Conservation (phyloP, 805 yeast genomes). For the Metschnikowia cerradonensis region DNA sequence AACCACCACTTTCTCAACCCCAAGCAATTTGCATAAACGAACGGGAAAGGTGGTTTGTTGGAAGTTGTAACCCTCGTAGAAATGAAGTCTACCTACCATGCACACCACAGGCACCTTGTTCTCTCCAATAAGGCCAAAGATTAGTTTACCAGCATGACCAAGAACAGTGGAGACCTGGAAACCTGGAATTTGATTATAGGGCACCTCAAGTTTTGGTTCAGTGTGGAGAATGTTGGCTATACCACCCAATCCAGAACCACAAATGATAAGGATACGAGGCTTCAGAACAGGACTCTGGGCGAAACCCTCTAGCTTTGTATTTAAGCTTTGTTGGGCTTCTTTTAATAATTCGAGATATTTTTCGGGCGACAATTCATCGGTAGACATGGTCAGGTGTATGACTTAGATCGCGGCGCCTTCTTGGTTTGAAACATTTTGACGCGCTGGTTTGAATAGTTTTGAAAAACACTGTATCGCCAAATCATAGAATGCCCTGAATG, state of each 20-base stretch:
- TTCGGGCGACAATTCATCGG: conserved; percentile 14
- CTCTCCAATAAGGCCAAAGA: conserved; percentile 71
- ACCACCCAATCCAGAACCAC: conserved; percentile 95
- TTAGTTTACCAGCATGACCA: conserved; percentile 82
- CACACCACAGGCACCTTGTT: conserved; percentile 77
- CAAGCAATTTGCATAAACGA: conserved; percentile 65
- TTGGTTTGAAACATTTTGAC: no score
- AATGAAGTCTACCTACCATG: conserved; percentile 91
- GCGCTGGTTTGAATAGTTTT: no score
- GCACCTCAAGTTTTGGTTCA: conserved; percentile 45
- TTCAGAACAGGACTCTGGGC: conserved; percentile 12
- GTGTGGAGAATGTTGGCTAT: conserved; percentile 53
- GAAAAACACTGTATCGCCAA: no score
- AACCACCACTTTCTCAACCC: conserved; percentile 60
- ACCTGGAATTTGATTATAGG: conserved; percentile 72
- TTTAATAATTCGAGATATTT: conserved; percentile 20
- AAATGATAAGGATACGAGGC: conserved; percentile 75
- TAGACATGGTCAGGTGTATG: conserved; percentile 2
- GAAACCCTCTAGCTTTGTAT: conserved; percentile 10
- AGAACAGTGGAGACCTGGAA: conserved; percentile 78
- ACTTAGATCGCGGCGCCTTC: not conserved
- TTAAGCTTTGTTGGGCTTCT: conserved; percentile 19
- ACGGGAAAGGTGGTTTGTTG: conserved; percentile 82
- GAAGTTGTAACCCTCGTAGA: conserved; percentile 87
- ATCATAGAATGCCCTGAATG: not conserved